Base-by-base conservation (phyloP, 2,329 filamentous ascomycete species). In the Trichoderma brevicompactum region DNA sequence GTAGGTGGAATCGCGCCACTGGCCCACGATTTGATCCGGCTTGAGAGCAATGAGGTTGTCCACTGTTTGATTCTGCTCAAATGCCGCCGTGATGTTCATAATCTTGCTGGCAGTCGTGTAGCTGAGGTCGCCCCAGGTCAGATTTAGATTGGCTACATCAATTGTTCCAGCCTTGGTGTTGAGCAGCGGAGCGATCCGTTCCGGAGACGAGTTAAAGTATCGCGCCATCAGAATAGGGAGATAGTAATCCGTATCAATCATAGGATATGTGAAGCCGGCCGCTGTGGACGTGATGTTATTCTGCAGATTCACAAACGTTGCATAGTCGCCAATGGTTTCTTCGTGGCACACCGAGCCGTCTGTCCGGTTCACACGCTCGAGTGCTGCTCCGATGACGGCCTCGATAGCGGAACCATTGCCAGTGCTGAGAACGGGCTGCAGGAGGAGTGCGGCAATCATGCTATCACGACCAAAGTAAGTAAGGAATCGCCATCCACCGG, bases 401-500 rank as follows among this genome's bases (percentile, higher is more conserved):
- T 90, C 87, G 13, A 87, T 78, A 0, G 85, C 82, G 3, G 85
- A 81, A 0, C 77, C 81, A 43, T 84, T 76, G 0, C 85, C 85
- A 49, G 81, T 77, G 58, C 84, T 87, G 10, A 65, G 63, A 19
- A 65, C 19, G 10, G 36, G 54, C 65, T 87, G 81, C 36, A 89
- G 76, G 0, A 90, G 76, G 0, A 89, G 79, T 13, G 83, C 77
- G 1, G 85, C 79, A 44, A 90, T 87, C 80, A 89, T 87, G 67
- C 82, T 87, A 70, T 90, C 87, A 10, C 87, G 81, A 0, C 87
- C 87, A 74, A 90, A 89, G 70, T 89, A 90, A 0, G 87, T 89
- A 50, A 90, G 73, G 69, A 89, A 90, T 1, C 86, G 78, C 87
- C 87, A 90, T 4, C 85, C 86, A 10, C 87, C 87, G 1, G 88